Evolutionary conservation across 1,284 basidiomycete species (phyloP), one percentile per base, ranked within the genome.

Genomic region (Sanghuangporus baumii): DNA sequence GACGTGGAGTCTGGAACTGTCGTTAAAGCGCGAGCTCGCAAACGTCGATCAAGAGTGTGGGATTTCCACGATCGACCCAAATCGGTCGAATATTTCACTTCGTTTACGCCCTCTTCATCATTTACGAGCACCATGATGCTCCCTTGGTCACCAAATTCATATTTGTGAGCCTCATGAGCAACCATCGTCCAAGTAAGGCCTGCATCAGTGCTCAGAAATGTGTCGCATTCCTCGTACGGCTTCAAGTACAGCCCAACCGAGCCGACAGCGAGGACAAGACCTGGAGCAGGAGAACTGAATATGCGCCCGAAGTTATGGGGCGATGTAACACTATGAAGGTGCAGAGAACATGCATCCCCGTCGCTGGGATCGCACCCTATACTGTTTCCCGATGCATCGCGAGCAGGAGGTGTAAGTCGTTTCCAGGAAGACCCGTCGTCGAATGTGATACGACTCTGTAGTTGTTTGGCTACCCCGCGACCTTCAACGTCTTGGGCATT

Each of bases 181-280:
- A 91, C 81, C 88, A 93, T 93, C 37, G 71, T 78, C 96, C 96
- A 99, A 0, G 84, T 86, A 6, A 94, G 69, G 2, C 96, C 96
- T 0, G 90, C 96, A 69, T 99, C 94, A 0, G 83, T 91, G 69
- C 91, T 94, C 65, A 98, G 74, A 78, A 96, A 99, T 0, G 96
- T 98, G 70, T 98, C 94, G 71, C 92, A 91, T 41, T 97, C 90
- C 57, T 91, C 87, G 71, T 99, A 99, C 0, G 87, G 79, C 38
- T 80, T 73, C 4, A 98, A 77, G 16, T 79, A 76, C 16, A 82
- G 75, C 1, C 96, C 95, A 34, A 98, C 82, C 0, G 86, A 92
- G 6, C 96, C 96, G 1, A 99, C 94, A 38, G 90, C 96, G 91
- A 99, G 96, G 38, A 94, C 88, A 65, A 94, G 84, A 0, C 96